These are phyloP conservation scores for Dactylorhiza incarnata DNA, from an alignment of 106 monocot genomes.

Conservation along the genomic window DNA sequence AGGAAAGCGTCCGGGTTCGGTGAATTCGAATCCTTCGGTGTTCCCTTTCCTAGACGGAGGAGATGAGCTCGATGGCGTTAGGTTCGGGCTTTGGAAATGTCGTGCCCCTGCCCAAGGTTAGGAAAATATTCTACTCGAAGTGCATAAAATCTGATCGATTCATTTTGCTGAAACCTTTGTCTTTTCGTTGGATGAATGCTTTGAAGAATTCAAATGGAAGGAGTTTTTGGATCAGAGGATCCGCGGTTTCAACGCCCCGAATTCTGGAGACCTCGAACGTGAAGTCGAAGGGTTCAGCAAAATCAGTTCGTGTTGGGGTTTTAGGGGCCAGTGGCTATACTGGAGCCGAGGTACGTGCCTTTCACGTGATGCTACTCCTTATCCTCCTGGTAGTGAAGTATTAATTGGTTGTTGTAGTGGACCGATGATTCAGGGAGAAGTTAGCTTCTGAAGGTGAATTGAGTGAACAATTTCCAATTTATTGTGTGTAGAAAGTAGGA, in stretches of 20 bases:
- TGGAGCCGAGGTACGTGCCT: slow-evolving; percentile 50
- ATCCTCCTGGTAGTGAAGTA: not conserved
- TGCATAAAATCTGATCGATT: not conserved
- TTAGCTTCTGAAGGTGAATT: not conserved
- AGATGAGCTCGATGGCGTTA: slow-evolving; percentile 19
- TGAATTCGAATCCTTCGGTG: not conserved
- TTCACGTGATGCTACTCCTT: not conserved
- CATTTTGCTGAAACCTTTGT: not conserved
- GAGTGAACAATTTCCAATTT: not conserved
- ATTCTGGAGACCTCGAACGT: slow-evolving; percentile 8
- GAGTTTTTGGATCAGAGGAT: slow-evolving; percentile 16
- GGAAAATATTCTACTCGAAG: not conserved
- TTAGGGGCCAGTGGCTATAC: slow-evolving; percentile 74
- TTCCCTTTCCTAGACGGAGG: not conserved
- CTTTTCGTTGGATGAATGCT: slow-evolving; percentile 5
- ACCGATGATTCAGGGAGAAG: not conserved
- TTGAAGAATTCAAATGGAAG: not conserved
- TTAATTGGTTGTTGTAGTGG: not conserved
- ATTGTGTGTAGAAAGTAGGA: not conserved
- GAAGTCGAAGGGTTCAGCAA: slow-evolving; percentile 15
- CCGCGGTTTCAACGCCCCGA: slow-evolving; percentile 24
- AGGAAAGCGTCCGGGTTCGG: too few relatives aligned
- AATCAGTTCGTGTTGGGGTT: slow-evolving; percentile 37
- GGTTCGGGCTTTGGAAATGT: slow-evolving; percentile 11
- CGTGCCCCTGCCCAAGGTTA: slow-evolving; percentile 10